Evolutionary conservation across 177 flowering plant genomes (phyloP), one percentile per base, ranked within the genome.

Genomic region (Telopea speciosissima): DNA sequence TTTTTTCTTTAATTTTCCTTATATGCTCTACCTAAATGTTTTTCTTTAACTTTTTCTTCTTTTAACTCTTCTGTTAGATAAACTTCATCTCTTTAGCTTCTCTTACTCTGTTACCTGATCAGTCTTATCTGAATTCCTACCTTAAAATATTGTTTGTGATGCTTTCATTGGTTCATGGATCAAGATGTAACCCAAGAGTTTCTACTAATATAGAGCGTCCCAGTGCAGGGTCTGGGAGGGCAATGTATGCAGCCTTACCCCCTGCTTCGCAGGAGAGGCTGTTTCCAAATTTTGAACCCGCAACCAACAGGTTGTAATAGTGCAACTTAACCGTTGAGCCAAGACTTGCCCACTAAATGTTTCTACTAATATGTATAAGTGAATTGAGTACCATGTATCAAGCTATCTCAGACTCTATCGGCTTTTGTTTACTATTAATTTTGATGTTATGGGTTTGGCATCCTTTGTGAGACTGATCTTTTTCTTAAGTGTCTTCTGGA

Each of bases 11-110:
- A 58, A 42, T 66, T 62, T n/a, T n/a, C n/a, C n/a, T n/a, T n/a
- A n/a, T n/a, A n/a, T n/a, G 83, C 62, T 49, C 44, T 62, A 24
- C 31, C 31, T 28, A 28, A 28, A 28, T 28, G 31, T 44, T 1
- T 16, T 56, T 2, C 13, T 33, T 45, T 19, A 58, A 42, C 62
- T 62, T 24, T 24, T 23, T 26, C 24, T n/a, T 25, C 1, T 25
- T 62, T 16, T 63, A 14, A 58, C 5, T 58, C 8, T 13, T 14
- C 7, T 24, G 24, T 22, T 21, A 0, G 33, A 19, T 69, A 58
- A 21, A 28, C 8, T 25, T 1, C 56, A 67, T 67, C 36, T 49
- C 22, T 25, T 49, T 6, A n/a, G 33, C 52, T 13, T 66, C 19
- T 67, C 40, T 23, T 13, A 49, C 49, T 45, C 22, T 64, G 19